Base-by-base conservation (phyloP, 2,329 filamentous ascomycete genomes). In the Phialophora expanda region DNA sequence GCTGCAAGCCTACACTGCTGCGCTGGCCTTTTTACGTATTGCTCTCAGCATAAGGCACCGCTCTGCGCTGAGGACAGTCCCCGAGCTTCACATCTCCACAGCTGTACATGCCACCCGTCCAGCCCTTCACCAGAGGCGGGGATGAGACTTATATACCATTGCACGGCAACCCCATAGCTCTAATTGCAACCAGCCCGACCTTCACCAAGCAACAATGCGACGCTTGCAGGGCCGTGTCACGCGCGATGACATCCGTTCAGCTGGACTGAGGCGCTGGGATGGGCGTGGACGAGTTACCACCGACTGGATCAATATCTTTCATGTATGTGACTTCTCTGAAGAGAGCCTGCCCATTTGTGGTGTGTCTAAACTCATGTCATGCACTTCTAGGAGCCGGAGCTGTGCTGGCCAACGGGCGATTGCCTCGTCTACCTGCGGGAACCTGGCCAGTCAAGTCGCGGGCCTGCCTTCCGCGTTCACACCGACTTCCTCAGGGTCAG, bases 221-320 rank as follows among this genome's bases (percentile, higher is more conserved):
- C 67, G 69, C 44, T 51, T 64, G 26, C 67, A 69, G 53, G 69
- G 71, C 59, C 69, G 70, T 26, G 66, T 71, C 53, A 71, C 70
- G 46, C 62, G 66, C 24, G 68, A 73, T 14, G 69, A 71, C 44
- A 66, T 73, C 22, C 62, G 67, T 53, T 69, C 69, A 59, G 71
- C 71, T 51, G 69, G 69, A n/a, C 65, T 73, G 64, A 72, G 69
- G 56, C 62, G 70, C 56, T 73, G 71, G 71, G 69, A 73, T 67
- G 71, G 71, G 28, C 57, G 62, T 54, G 54, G 63, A 54, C 67
- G 70, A 64, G 66, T 71, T 12, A 72, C 69, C 2, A 71, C 69
- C 8, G 70, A 73, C 48, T 73, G 71, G 71, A 50, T 71, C 62
- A 72, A 71, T 54, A 38, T 73, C 20, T 71, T 69, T 51, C 67